Evolutionary conservation across 2,329 filamentous ascomycete species (phyloP), one percentile per base, ranked within the genome.

Genomic region (Fusarium proliferatum): DNA sequence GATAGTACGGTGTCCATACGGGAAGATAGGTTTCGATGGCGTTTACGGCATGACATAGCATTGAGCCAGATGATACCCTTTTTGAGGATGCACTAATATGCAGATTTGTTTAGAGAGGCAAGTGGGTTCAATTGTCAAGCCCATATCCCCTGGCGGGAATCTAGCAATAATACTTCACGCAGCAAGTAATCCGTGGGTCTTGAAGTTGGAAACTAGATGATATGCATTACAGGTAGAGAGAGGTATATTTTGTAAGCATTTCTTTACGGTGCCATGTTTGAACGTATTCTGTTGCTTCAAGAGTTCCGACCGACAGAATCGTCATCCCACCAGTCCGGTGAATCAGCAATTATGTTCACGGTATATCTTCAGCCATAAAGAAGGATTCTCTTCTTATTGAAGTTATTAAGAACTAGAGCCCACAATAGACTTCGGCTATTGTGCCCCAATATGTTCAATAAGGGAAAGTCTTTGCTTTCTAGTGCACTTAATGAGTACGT

Each of bases 41-140:
- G 71, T 73, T 71, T 74, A 65, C 59, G 71, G 71, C 48, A 61
- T 53, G 71, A 45, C 43, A 68, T 72, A 56, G 43, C 41, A 69
- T 73, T 62, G 42, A 65, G 68, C 63, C 67, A 57, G 55, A 65
- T 43, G 71, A 73, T 73, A 73, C 71, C 71, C 71, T 36, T 72
- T 74, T 74, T 64, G 67, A 61, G 58, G 59, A 71, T 26, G 26
- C 51, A 28, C 42, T 30, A 17, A 45, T 64, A 41, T 38, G 52
- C 43, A 41, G 39, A 49, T 58, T 38, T 49, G 38, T 48, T 45
- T 56, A 48, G 26, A 39, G 53, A 38, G 42, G 46, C 23, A 38
- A 28, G 43, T 51, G 49, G 23, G 16, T 52, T 15, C 19, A 42
- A 52, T 52, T 30, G 36, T 23, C 38, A 63, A 48, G n/a, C 16